Evolutionary conservation across 139 green algal species (phyloP), one percentile per base, ranked within the genome.

Genomic region (Pleodorina starrii): DNA sequence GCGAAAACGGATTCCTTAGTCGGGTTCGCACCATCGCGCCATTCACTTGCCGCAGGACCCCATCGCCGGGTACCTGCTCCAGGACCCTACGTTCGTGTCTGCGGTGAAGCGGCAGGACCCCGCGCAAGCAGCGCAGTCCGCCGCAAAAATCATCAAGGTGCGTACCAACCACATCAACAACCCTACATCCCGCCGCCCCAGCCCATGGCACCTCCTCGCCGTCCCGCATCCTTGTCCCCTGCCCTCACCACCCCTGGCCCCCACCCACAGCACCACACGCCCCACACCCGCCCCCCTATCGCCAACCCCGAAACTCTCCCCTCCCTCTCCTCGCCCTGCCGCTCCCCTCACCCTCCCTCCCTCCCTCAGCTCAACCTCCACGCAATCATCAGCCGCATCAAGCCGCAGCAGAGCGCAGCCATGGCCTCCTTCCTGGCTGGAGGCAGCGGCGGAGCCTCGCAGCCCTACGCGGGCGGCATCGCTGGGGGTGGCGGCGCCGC

Each of bases 71-170:
- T 77, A 87, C 43, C 43, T 87, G 43, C 60, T 87, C 4, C 59
- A 57, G 0, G 81, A 87, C n/a, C 32, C 81, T 9, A 29, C 60
- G 6, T 87, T 87, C 17, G 43, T 48, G 25, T 40, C 81, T 0
- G 81, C 81, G 17, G 81, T 87, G 14, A 63, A 46, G 60, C 11
- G 43, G 27, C 54, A 66, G 43, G 81, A 87, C 43, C 50, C 72
- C 5, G n/a, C 9, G 10, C 43, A 59, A 16, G 81, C 81, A 36
- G 81, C 81, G 0, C 19, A 25, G 3, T 42, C 81, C 4, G 81
- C 81, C 9, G 60, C 81, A 0, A 77, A 77, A 35, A 78, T 19
- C 5, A 48, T 87, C n/a, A 87, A 87, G 81, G 81, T 59, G 38
- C 2, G 79, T 27, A n/a, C 17, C 17, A 51, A 27, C 40, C 66